Evolutionary conservation across 148 eudicot genomes (phyloP), one percentile per base, ranked within the genome.

Genomic region (Chenopodium formosanum): DNA sequence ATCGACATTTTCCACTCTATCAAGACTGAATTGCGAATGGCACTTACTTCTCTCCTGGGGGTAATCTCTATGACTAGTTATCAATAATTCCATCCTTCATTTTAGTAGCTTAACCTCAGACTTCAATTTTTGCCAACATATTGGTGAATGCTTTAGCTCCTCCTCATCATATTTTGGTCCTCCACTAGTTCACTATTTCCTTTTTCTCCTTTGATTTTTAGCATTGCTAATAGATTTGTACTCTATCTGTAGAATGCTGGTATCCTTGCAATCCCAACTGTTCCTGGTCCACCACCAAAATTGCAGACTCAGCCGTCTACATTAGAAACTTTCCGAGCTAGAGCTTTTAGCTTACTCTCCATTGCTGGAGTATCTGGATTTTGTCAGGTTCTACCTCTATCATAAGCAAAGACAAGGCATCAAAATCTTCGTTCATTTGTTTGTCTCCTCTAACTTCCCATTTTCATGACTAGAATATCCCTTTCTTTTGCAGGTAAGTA

Each of bases 251-350:
- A 95, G 98, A 97, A 92, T 79, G 82, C 29, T 64, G 92, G 93
- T 78, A 78, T 95, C 73, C 86, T 93, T 19, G 99, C 90, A 71
- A 88, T 95, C 66, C 99, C 99, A 27, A 87, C 97, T 74, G 92
- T 93, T 84, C 94, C 97, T 14, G 94, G 97, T 16, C 94, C 91
- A 13, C 97, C 99, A 58, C 97, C 98, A 48, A 90, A 91, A 83
- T 80, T 96, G 60, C 89, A 85, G 83, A 89, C 94, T 52, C 92
- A 88, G 76, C 81, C 92, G 17, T 82, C 84, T n/a, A 34, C 89
- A 8, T 79, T 92, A 66, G 98, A 94, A 81, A 86, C 80, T 27
- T 93, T 91, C 86, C 93, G 92, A 64, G 88, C 70, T 29, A 88
- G 94, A 82, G 97, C 97, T 73, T 96, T 92, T 82, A 87, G 97